Percentiles rank a stretch among this genome's conserved stretches.
Evolutionary conservation across 73 alveolate genomes (phyloP).

Genomic region (Urostyla sp.): DNA sequence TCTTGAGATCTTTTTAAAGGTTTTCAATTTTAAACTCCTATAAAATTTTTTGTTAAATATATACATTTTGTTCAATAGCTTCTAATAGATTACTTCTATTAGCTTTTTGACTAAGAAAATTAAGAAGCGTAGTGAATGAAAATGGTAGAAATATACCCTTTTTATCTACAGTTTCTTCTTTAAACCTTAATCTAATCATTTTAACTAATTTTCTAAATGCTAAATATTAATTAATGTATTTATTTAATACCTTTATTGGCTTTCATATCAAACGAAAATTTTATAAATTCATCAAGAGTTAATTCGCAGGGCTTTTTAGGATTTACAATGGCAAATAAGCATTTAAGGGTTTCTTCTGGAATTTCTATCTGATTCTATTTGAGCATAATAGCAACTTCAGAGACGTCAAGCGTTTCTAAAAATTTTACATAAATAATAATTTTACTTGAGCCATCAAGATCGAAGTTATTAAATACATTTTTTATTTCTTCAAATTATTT

Average conservation of each 20-base stretch:
- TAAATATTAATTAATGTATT: neutral
- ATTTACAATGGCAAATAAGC: constrained; percentile 28
- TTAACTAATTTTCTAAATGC: constrained; percentile 8
- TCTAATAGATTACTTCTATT: constrained; percentile 6
- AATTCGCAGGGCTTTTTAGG: constrained; percentile 17
- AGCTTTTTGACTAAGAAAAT: constrained; percentile 22
- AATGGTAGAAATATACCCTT: constrained; percentile 5
- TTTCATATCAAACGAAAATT: constrained; percentile 13
- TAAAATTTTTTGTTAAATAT: too few relatives aligned
- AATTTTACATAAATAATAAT: neutral
- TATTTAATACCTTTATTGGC: constrained; percentile 25
- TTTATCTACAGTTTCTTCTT: constrained; percentile 14
- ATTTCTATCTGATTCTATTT: constrained; percentile 27
- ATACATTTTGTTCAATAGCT: constrained; percentile 1
- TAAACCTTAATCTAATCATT: neutral
- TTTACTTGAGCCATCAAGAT: constrained; percentile 45
- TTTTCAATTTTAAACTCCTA: constrained; percentile 7
- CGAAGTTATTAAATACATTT: constrained; percentile 18
- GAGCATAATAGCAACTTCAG: constrained; percentile 23
- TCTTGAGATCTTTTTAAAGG: constrained; percentile 14
- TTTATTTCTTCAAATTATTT: constrained; percentile 14
- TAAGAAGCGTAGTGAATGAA: constrained; percentile 32
- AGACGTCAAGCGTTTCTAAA: constrained; percentile 22
- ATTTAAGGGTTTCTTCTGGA: neutral
- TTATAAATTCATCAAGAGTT: constrained; percentile 23